Conservation (phyloP, 225 moss, liverwort and hornwort species). For the Lunularia cruciata region DNA sequence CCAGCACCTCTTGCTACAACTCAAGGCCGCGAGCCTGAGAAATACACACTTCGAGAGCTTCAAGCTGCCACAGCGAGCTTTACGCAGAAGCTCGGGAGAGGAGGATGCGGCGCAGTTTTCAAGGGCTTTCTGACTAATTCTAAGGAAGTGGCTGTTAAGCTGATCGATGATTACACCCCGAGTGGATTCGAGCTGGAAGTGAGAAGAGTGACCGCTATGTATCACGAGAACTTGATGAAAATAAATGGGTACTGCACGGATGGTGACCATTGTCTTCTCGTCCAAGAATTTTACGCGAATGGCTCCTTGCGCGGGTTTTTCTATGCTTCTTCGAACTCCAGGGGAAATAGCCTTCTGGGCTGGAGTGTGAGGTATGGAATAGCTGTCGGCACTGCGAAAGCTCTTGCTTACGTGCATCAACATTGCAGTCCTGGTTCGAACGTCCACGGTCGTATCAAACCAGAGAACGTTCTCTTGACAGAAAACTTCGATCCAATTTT, state of each 20-base stretch:
- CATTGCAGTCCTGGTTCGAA: constrained; percentile 10
- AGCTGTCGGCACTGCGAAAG: constrained; percentile 25
- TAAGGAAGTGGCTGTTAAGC: constrained; percentile 30
- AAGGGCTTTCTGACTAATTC: constrained; percentile 30
- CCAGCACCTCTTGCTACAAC: background rate
- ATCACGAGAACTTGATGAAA: constrained; percentile 23
- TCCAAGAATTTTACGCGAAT: constrained; percentile 25
- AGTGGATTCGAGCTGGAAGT: constrained; percentile 26
- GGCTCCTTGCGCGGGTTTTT: constrained; percentile 23
- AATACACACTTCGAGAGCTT: constrained; percentile 29
- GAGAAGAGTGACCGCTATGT: constrained; percentile 9
- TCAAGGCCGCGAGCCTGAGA: constrained; percentile 3
- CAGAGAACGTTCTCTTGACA: constrained; percentile 35
- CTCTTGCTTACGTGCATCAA: constrained; percentile 17
- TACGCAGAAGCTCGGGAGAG: constrained; percentile 31
- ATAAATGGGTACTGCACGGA: constrained; percentile 36
- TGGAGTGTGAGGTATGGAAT: constrained; percentile 29
- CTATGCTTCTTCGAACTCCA: background rate
- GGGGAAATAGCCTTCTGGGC: background rate
- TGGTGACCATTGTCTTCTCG: constrained; percentile 35
- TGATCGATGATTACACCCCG: constrained; percentile 16
- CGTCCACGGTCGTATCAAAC: constrained; percentile 35
- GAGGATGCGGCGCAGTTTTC: constrained; percentile 11
- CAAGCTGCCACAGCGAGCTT: constrained; percentile 33
- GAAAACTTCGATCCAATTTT: constrained; percentile 27